Base-by-base conservation (phyloP, 1,284 basidiomycete species). In the Rhodotorula sp. region DNA sequence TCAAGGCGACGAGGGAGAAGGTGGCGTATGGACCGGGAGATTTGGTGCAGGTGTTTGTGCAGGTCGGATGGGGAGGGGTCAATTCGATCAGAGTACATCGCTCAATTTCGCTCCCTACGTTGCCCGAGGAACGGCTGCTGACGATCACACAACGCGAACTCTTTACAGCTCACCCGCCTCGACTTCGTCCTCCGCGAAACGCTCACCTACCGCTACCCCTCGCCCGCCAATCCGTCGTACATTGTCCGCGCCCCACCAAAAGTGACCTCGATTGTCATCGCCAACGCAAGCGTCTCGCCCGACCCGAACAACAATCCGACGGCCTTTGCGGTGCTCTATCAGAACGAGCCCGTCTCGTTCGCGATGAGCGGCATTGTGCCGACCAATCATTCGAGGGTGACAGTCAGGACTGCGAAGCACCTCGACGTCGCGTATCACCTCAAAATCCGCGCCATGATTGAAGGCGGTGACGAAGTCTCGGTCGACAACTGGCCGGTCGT, bases 401-500 rank as follows among this genome's bases (percentile, higher is more conserved):
- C 72, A 4, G 61, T 71, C 15, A 29, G 62, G 17, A 71, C 69
- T 0, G 72, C 72, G 39, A 71, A 70, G 70, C 66, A 71, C 58
- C 59, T 74, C 55, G 69, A 74, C 27, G 67, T 71, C 51, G 32
- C 66, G 6, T 74, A 74, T 64, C 63, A 71, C n/a, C 64, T 74
- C 47, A 64, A 68, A 27, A 24, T 74, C 19, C 62, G 66, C 30
- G 69, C 61, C 20, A 58, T 66, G 49, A 27, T 74, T 64, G 69
- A 74, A 48, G 66, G 62, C 32, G 68, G 59, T 24, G 69, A 68
- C 24, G 65, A 71, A n/a, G 10, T 70, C 60, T 4, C 51, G 1
- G 34, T 73, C 53, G 68, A 70, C 46, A 36, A 60, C 39, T 73
- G 71, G 71, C 56, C 59, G 27, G 62, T 67, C 51, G 34, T 70